Percentiles rank a stretch among this genome's conserved stretches.
phyloP scores from a whole-genome alignment of 163 green algal genomes.

The Trebouxia gelatinosa region DNA sequence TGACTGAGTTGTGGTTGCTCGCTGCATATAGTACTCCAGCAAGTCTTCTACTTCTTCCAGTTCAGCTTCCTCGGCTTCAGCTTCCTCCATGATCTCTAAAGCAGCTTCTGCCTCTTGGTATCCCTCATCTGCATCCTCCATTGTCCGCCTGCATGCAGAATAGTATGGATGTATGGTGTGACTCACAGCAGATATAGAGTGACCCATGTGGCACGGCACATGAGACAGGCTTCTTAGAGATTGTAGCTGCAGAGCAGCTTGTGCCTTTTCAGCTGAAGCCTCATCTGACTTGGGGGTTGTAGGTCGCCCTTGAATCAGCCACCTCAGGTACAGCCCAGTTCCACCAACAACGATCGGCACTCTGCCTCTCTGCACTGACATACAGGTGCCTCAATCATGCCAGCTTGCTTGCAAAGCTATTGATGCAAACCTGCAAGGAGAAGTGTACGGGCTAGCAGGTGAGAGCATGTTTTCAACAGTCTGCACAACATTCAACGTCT shows the following conservation, averaged over 20 bases:
- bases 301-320: constrained; percentile 81
- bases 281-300: constrained; percentile 51
- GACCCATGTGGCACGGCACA: background rate
- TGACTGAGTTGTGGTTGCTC: constrained; percentile 71
- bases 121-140: constrained; percentile 34
- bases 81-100: constrained; percentile 73
- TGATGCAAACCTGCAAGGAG: background rate
- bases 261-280: constrained; percentile 35
- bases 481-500: background rate
- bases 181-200: too few relatives aligned
- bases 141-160: constrained; percentile 25
- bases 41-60: constrained; percentile 92
- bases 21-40: constrained; percentile 98
- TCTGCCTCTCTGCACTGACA: constrained; percentile 65
- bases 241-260: constrained; percentile 20
- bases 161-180: too few relatives aligned
- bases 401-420: background rate
- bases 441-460: background rate
- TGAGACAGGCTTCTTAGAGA: background rate
- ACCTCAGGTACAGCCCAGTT: constrained; percentile 96
- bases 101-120: constrained; percentile 76
- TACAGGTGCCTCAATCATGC: background rate
- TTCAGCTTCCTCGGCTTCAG: constrained; percentile 88
- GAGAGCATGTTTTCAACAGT: background rate
- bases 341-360: constrained; percentile 91